Conservation (phyloP, 1,284 basidiomycete species). For the Austroboletus novae-zelandiae region DNA sequence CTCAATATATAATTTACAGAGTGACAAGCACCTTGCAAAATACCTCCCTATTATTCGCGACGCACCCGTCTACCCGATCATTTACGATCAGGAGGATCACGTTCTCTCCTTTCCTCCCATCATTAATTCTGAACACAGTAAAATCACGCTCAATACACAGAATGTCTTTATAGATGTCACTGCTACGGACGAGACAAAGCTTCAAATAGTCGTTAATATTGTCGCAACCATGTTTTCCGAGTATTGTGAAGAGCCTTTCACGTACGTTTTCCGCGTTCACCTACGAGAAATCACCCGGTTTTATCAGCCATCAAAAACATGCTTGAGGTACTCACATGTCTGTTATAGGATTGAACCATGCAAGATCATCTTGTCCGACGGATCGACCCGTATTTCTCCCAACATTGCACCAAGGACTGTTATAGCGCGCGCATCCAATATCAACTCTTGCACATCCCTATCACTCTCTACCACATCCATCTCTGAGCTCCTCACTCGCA, state of each 20-base stretch:
- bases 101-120: conserved; percentile 98
- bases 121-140: conserved; percentile 96
- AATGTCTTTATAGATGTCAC: conserved; percentile 98
- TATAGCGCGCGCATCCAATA: conserved; percentile 83
- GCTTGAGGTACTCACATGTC: neutral
- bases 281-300: neutral
- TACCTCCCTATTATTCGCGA: conserved; percentile 94
- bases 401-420: conserved; percentile 74
- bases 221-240: conserved; percentile 97
- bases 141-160: conserved; percentile 91
- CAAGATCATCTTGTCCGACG: conserved; percentile 77
- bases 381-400: conserved; percentile 76
- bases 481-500: conserved; percentile 66
- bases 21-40: conserved; percentile 86
- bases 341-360: conserved; percentile 82
- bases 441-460: conserved; percentile 95
- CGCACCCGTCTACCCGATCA: conserved; percentile 96
- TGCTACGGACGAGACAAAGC: conserved; percentile 96
- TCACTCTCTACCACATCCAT: conserved; percentile 62
- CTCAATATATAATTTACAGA: conserved; percentile 42
- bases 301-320: neutral
- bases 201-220: conserved; percentile 93
- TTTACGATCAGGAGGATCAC: conserved; percentile 85
- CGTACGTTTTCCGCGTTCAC: conserved; percentile 49
- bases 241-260: conserved; percentile 90